phyloP scores from a whole-genome alignment of 306 rosid species.

The Comarum palustre region DNA sequence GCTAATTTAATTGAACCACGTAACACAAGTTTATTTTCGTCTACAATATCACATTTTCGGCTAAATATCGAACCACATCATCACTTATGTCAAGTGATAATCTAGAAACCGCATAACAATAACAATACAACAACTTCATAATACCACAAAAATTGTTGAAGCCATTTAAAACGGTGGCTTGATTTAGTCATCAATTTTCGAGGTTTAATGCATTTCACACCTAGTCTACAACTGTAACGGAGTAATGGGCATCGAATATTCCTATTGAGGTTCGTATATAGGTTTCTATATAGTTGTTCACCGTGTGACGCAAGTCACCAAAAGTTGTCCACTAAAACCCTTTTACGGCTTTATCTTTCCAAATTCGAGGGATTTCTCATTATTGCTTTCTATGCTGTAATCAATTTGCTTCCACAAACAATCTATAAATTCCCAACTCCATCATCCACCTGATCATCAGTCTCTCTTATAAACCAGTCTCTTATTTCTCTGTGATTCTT shows the following conservation, averaged over 20 bases:
- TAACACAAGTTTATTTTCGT: too few relatives aligned
- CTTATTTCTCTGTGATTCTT: not conserved
- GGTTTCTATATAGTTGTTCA: not conserved
- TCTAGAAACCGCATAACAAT: too few relatives aligned
- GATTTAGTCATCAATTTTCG: not conserved
- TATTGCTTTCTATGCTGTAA: slow-evolving; percentile 4
- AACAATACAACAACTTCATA: not conserved
- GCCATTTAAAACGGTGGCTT: not conserved
- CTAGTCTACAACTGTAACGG: not conserved
- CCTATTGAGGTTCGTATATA: not conserved
- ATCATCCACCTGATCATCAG: not conserved
- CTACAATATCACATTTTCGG: too few relatives aligned
- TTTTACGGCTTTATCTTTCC: not conserved
- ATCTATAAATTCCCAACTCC: not conserved
- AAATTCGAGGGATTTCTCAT: not conserved
- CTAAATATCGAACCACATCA: too few relatives aligned
- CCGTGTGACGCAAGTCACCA: slow-evolving; percentile 3
- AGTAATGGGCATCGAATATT: not conserved
- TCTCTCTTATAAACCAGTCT: not conserved
- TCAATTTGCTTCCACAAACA: not conserved
- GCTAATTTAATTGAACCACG: too few relatives aligned
- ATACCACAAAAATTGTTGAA: not conserved
- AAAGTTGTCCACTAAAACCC: not conserved
- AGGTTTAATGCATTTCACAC: not conserved
- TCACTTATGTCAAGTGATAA: too few relatives aligned